Base-by-base conservation (phyloP, 2,329 filamentous ascomycete genomes). In the Xylaria sp. region DNA sequence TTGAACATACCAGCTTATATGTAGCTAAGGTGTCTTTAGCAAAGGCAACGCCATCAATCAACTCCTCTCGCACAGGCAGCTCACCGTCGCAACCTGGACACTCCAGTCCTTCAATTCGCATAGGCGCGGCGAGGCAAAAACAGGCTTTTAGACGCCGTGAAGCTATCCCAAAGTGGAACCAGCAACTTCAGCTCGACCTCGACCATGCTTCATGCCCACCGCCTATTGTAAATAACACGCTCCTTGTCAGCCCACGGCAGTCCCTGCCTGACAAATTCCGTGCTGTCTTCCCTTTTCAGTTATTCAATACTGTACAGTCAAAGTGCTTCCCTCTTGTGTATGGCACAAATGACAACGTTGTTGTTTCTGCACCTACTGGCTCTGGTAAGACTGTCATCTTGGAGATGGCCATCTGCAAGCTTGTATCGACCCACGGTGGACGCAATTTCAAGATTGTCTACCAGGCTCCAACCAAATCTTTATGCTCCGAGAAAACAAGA, bases 221-320 rank as follows among this genome's bases (percentile, higher is more conserved):
- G 4, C 81, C 82, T 0, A 74, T 81, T 12, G 78, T 81, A 7
- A 80, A 81, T 58, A 82, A 81, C 1, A 81, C 82, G 28, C 76
- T 76, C 18, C 80, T 86, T 0, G 63, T 86, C 65, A 79, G 78
- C 52, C 80, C 82, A 18, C 78, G 77, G 5, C 82, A 87, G 68
- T 84, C 86, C 12, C 82, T 96, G 0, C 90, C 93, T 1, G 91
- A 94, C 79, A 87, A 86, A 46, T 89, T 94, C 72, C 88, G 89
- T 25, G 81, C 87, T 0, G 78, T 95, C 0, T 97, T 96, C 74
- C 86, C 89, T 0, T 96, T 92, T 72, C 86, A 89, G 1, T 80
- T 91, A 0, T 94, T 97, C 82, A 97, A 97, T 77, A 92, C 91
- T 7, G 87, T 95, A 0, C 93, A 97, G 76, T 96, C 93, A 0